phyloP scores from a whole-genome alignment of 2,329 filamentous ascomycete genomes.

The Allantophomopsis lycopodina region DNA sequence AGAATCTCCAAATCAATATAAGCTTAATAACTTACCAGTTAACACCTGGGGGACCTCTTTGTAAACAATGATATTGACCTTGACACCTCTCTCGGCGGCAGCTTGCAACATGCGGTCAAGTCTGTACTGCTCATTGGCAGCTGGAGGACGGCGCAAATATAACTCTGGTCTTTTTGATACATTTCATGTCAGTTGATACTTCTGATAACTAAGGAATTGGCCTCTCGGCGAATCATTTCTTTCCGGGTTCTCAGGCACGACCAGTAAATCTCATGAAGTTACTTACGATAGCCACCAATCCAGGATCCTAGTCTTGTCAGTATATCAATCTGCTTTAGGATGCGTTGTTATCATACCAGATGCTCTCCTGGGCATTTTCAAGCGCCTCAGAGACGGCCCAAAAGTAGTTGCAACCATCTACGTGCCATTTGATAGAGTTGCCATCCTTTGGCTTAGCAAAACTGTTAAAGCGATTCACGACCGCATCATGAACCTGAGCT shows the following conservation, averaged over 20 bases:
- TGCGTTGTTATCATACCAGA: conserved; percentile 33
- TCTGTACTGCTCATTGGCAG: conserved; percentile 70
- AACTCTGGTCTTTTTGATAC: conserved; percentile 56
- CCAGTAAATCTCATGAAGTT: background rate
- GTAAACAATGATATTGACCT: conserved; percentile 78
- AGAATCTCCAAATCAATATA: conserved; percentile 16
- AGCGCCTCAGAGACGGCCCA: conserved; percentile 72
- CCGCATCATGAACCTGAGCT: conserved; percentile 24
- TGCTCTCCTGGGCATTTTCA: conserved; percentile 60
- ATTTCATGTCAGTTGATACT: background rate
- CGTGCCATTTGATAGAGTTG: conserved; percentile 73
- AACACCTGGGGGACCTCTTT: conserved; percentile 79
- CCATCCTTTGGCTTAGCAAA: conserved; percentile 64
- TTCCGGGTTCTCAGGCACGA: background rate
- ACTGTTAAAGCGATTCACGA: conserved; percentile 41
- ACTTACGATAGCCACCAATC: conserved; percentile 41
- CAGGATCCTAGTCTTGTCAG: conserved; percentile 35
- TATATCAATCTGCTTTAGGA: too few relatives aligned
- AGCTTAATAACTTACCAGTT: conserved; percentile 45
- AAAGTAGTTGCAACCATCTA: conserved; percentile 75
- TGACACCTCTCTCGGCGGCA: conserved; percentile 73
- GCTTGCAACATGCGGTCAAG: conserved; percentile 71
- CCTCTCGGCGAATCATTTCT: background rate
- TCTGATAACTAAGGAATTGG: background rate
- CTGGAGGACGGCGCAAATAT: conserved; percentile 71